These are phyloP conservation scores for Elsinoe ampelina DNA, from an alignment of 2,329 filamentous ascomycete species.

Conservation along the genomic window DNA sequence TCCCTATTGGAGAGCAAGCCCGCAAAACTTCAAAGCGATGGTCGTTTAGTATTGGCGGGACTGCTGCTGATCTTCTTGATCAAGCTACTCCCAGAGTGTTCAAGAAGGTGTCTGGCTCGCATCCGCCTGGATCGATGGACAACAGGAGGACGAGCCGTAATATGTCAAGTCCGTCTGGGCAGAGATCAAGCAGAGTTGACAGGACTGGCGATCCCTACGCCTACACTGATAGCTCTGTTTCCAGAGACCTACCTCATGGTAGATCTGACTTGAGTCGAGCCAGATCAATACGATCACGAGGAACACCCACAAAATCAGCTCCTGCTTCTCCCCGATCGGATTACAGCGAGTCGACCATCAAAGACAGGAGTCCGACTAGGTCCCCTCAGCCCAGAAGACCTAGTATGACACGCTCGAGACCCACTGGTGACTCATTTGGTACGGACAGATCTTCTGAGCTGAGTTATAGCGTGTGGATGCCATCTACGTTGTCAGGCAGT, in stretches of 20 bases:
- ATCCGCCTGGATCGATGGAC: conserved; percentile 11
- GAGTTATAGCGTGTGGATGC: conserved; percentile 43
- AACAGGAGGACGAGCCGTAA: not conserved
- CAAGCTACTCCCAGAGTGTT: conserved; percentile 10
- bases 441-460: conserved; percentile 24
- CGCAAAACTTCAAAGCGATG: conserved; percentile 39
- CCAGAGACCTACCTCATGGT: not conserved
- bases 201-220: conserved; percentile 6
- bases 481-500: conserved; percentile 29
- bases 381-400: not conserved
- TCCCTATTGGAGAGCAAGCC: conserved; percentile 53
- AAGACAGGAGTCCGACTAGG: conserved; percentile 5
- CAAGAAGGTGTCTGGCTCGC: conserved; percentile 5
- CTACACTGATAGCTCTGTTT: not conserved
- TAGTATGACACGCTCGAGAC: conserved; percentile 14
- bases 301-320: not conserved
- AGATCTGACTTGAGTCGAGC: not conserved
- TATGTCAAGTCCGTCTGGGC: conserved; percentile 14
- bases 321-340: conserved; percentile 7
- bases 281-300: not conserved
- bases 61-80: conserved; percentile 12
- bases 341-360: conserved; percentile 1
- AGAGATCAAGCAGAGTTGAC: conserved; percentile 7
- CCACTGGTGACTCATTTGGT: conserved; percentile 23
- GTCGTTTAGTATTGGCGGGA: conserved; percentile 16